Percentiles rank a stretch among this genome's conserved stretches.
These are phyloP conservation scores for Serpula lacrymans DNA, from an alignment of 768 basidiomycete species.

Conservation along the genomic window DNA sequence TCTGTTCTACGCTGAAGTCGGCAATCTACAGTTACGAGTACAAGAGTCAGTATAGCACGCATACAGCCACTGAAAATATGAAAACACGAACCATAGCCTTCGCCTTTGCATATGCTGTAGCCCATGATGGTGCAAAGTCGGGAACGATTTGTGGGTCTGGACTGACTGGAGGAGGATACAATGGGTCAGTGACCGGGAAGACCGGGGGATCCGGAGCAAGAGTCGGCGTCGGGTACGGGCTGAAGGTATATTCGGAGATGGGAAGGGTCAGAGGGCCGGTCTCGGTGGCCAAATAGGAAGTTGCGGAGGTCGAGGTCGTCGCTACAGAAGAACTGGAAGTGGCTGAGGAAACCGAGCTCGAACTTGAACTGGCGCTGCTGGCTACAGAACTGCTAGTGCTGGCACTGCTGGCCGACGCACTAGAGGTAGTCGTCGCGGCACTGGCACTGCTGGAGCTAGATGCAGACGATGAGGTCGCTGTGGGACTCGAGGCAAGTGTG, in stretches of 20 bases:
- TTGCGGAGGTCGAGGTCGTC: conserved; percentile 3
- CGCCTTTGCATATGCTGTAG: conserved; percentile 55
- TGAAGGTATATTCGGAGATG: conserved; percentile 44
- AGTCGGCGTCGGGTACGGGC: conserved; percentile 60
- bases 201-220: conserved; percentile 49
- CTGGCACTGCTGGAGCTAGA: neutral
- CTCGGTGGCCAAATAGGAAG: conserved; percentile 10
- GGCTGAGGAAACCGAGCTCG: neutral
- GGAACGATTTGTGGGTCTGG: conserved; percentile 36
- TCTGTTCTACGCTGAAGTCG: conserved; percentile 55
- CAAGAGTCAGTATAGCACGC: conserved; percentile 43
- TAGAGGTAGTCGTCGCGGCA: too few species aligned
- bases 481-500: neutral
- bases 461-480: neutral
- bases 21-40: conserved; percentile 36
- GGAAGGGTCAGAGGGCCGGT: conserved; percentile 31
- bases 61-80: neutral
- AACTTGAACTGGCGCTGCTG: neutral
- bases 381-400: too few species aligned
- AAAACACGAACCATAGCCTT: conserved; percentile 44
- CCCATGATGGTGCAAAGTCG: conserved; percentile 54
- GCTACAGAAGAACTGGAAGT: conserved; percentile 2
- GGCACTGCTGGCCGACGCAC: too few species aligned
- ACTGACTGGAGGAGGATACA: conserved; percentile 52
- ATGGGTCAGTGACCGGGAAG: conserved; percentile 54